Evolutionary conservation across 352 stramenopile species (phyloP), one percentile per base, ranked within the genome.

Genomic region (Pythium plurisporium): DNA sequence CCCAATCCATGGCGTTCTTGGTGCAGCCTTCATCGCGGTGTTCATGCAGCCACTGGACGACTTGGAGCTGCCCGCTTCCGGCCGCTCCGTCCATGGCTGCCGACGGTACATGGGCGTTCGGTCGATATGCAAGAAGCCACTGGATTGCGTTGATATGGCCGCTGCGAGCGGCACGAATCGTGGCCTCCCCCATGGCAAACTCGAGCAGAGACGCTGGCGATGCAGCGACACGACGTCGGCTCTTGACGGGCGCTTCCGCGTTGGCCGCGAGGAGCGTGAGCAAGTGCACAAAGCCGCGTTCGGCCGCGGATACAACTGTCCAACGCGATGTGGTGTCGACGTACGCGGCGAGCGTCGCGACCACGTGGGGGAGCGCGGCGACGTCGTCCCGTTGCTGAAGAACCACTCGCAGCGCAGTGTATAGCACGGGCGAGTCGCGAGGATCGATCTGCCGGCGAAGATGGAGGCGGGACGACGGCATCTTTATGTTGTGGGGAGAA

Each of bases 241-340:
- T 7, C 29, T 20, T 15, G 1, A 44, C 54, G 0, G 4, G 30
- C 19, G 8, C 26, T 19, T 47, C 41, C 34, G 59, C 51, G 14
- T 69, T 66, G 6, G 43, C 40, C 2, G 69, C 73, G 20, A 82
- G 60, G 15, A 58, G 55, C 23, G 46, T 44, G n/a, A 82, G 63
- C 23, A 85, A 46, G 29, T 75, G 59, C 58, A 87, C 57, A 29
- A 70, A 70, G 19, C 69, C 71, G 11, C 56, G 38, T 17, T 64
- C 59, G 17, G 74, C 73, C 5, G 73, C 76, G 7, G 47, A 56
- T 19, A 64, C 64, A 42, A 87, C 29, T 19, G 65, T 74, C 76
- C 74, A 85, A 11, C 37, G n/a, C 1, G 72, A 79, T 3, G 20
- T 14, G 64, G 81, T 68, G 19, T 69, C 31, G 31, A 65, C 81